A percentile compares a stretch with the other conserved stretches of the same genome.
Evolutionary conservation across 2,329 filamentous ascomycete species (phyloP).

Genomic region (Colletotrichum destructivum): DNA sequence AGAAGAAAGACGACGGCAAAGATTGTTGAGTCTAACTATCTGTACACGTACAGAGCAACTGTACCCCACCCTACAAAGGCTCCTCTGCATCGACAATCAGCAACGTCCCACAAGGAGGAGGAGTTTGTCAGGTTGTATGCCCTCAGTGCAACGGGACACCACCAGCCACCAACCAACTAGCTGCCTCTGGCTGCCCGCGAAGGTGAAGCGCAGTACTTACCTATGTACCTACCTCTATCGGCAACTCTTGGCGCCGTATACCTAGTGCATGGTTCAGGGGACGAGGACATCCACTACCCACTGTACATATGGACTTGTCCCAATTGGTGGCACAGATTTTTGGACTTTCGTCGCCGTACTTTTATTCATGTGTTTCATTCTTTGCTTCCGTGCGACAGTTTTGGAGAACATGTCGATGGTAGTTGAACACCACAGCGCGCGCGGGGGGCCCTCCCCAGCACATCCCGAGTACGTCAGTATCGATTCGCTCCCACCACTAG

Average conservation of each 20-base stretch:
- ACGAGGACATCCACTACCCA: constrained; percentile 18
- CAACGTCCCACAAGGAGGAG: constrained; percentile 29
- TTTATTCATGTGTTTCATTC: not conserved
- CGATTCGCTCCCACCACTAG: not conserved
- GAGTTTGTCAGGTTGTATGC: constrained; percentile 5
- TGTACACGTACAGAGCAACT: too few relatives aligned
- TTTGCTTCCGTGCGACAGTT: constrained; percentile 5
- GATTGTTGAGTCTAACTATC: constrained; percentile 1
- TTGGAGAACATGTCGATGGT: not conserved
- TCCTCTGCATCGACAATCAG: too few relatives aligned
- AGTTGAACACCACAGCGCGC: not conserved
- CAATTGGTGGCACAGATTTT: constrained; percentile 14
- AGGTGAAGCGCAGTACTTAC: too few relatives aligned
- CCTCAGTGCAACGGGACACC: constrained; percentile 32
- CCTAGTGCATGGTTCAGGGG: not conserved
- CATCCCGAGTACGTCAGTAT: not conserved
- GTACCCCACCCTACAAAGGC: too few relatives aligned
- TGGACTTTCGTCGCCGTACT: constrained; percentile 29
- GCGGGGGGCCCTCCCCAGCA: not conserved
- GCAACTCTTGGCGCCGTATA: too few relatives aligned
- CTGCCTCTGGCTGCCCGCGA: not conserved
- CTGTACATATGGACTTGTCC: constrained; percentile 6
- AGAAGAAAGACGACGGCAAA: not conserved
- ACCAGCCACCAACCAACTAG: not conserved
- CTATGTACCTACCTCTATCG: too few relatives aligned